A percentile compares a stretch with the other conserved stretches of the same genome.
phyloP scores from a whole-genome alignment of 2,329 filamentous ascomycete species.

The Colletotrichum lentis region DNA sequence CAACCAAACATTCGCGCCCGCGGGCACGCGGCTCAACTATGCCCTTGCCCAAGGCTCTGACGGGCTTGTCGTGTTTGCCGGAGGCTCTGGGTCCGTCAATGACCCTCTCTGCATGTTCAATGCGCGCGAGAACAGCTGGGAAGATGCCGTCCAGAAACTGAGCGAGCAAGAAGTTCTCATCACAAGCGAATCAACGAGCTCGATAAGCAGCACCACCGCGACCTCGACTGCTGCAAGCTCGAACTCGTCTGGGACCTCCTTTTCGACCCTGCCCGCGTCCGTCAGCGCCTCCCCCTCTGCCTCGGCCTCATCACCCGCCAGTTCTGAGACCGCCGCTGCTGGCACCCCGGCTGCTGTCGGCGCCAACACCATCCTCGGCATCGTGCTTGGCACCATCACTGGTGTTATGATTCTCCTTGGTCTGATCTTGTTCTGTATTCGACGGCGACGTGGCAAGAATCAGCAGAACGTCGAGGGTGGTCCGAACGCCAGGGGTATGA shows the following conservation, averaged over 20 bases:
- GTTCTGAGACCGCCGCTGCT: constrained; percentile 29
- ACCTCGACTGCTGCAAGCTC: constrained; percentile 45
- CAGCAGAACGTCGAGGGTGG: constrained; percentile 59
- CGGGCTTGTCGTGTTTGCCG: constrained; percentile 72
- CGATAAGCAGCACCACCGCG: constrained; percentile 44
- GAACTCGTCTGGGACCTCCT: constrained; percentile 36
- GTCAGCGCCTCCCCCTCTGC: constrained; percentile 43
- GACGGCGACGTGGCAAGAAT: constrained; percentile 65
- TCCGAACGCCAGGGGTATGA: constrained; percentile 53
- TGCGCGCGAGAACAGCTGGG: constrained; percentile 77
- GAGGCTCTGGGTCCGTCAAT: constrained; percentile 70
- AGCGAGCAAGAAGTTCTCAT: constrained; percentile 53
- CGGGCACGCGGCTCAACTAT: constrained; percentile 69
- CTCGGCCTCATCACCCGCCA: constrained; percentile 40
- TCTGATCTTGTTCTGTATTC: constrained; percentile 72
- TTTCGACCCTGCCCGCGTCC: constrained; percentile 39
- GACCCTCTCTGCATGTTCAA: constrained; percentile 81
- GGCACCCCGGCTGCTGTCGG: constrained; percentile 41
- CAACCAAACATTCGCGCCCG: constrained; percentile 77
- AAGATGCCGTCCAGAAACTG: constrained; percentile 73
- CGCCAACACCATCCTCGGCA: constrained; percentile 73
- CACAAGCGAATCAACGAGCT: constrained; percentile 43
- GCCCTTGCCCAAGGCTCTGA: constrained; percentile 73
- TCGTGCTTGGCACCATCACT: constrained; percentile 82
- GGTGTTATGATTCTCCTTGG: constrained; percentile 76